These are phyloP conservation scores for Pestalotiopsis sp. DNA, from an alignment of 2,329 filamentous ascomycete species.

Conservation along the genomic window DNA sequence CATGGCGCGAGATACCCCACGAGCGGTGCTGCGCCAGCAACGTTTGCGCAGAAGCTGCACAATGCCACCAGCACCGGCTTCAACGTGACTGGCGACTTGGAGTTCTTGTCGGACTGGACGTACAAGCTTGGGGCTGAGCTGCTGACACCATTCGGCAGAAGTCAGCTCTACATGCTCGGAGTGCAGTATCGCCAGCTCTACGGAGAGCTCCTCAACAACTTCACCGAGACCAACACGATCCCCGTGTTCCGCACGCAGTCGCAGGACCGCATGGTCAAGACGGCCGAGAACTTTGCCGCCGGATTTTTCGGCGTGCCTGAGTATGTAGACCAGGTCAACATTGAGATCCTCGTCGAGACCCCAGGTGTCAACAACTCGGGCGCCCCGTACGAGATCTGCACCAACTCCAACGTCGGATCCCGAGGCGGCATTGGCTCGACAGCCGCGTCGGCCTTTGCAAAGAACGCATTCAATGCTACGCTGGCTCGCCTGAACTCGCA, in stretches of 20 bases:
- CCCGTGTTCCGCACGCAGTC: slow-evolving; percentile 38
- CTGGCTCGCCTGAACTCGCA: slow-evolving; percentile 29
- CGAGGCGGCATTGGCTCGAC: slow-evolving; percentile 26
- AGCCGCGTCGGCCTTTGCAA: slow-evolving; percentile 22
- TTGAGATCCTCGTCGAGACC: slow-evolving; percentile 34
- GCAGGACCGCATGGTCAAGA: slow-evolving; percentile 35
- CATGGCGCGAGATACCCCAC: slow-evolving; percentile 36
- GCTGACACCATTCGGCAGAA: slow-evolving; percentile 39
- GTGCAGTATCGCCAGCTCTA: slow-evolving; percentile 42
- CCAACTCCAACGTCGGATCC: slow-evolving; percentile 23
- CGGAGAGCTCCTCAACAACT: slow-evolving; percentile 44
- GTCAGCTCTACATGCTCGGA: slow-evolving; percentile 42
- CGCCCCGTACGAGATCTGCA: slow-evolving; percentile 29
- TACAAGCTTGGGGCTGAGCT: slow-evolving; percentile 37
- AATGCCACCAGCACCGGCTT: slow-evolving; percentile 35
- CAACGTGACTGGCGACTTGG: slow-evolving; percentile 29
- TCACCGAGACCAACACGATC: slow-evolving; percentile 36
- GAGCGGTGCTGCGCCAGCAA: slow-evolving; percentile 26
- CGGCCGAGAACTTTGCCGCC: slow-evolving; percentile 31
- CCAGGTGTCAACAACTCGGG: slow-evolving; percentile 31
- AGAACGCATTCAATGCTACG: slow-evolving; percentile 29
- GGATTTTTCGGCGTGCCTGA: slow-evolving; percentile 36
- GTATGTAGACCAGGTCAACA: slow-evolving; percentile 32
- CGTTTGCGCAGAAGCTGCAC: slow-evolving; percentile 32
- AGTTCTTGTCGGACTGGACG: slow-evolving; percentile 32